A percentile compares a stretch with the other conserved stretches of the same genome.
These are phyloP conservation scores for Apodospora peruviana DNA, from an alignment of 495 filamentous ascomycete genomes.

Conservation along the genomic window DNA sequence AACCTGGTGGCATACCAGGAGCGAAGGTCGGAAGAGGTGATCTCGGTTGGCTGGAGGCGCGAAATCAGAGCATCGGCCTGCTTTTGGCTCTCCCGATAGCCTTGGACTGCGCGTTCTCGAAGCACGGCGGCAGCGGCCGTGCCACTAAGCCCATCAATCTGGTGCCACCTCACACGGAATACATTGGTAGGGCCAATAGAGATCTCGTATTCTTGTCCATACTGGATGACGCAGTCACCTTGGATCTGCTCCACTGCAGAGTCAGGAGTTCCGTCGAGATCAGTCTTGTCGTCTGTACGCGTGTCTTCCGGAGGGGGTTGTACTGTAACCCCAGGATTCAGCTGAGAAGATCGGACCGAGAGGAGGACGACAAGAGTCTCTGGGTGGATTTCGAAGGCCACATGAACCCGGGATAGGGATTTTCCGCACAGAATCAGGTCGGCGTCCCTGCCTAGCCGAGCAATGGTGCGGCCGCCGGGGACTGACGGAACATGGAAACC, in stretches of 20 bases:
- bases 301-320: neutral
- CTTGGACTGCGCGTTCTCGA: no score
- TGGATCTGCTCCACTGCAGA: neutral
- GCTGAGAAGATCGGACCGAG: neutral
- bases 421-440: neutral
- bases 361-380: neutral
- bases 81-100: no score
- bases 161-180: no score
- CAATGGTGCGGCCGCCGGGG: neutral
- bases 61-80: neutral
- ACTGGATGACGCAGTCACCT: constrained; percentile 1
- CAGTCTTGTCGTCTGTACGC: neutral
- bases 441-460: neutral
- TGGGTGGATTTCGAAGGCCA: constrained; percentile 1
- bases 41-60: neutral
- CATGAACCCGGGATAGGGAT: neutral
- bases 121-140: no score
- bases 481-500: neutral
- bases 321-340: neutral
- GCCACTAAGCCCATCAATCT: no score
- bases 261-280: no score
- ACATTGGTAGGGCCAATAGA: neutral
- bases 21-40: neutral
- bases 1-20: neutral
- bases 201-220: neutral